Evolutionary conservation across 192 early-diverging fungal species (phyloP), one percentile per base, ranked within the genome.

Genomic region (Paraglomus occultum): DNA sequence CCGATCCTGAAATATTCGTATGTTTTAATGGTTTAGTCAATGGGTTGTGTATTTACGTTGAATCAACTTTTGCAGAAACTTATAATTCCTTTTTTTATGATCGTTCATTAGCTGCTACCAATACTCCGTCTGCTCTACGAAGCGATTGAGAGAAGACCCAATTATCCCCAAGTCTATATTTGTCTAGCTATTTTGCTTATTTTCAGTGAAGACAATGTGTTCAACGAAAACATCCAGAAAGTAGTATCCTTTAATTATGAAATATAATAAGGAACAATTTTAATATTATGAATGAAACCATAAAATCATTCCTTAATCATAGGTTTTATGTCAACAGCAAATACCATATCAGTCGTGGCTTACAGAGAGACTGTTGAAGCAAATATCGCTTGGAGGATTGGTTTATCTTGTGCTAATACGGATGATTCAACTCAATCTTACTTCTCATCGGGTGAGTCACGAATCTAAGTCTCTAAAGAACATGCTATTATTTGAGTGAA

Each of bases 1-100:
- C 87, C 0, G 90, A 92, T 67, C 90, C 90, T 6, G 90, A 92
- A 64, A 87, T 83, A n/a, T 73, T 92, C 73, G 87, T 91, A 78
- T 72, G 74, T 52, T 23, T 51, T 62, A 2, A 61, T 39, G 20
- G 39, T 39, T 6, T 31, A 31, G 3, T 31, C 31, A 31, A 22
- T 50, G 9, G 17, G 43, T 47, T 22, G 22, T 48, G n/a, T 65
- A 22, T 63, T n/a, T 46, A 51, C 14, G 8, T 6, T 20, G n/a
- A 60, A 67, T 2, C 64, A 9, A 39, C 22, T 22, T 12, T 14
- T 46, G 10, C 12, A 51, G 47, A 15, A 15, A 48, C 10, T 8
- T 39, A 31, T n/a, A 50, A 6, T 68, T 59, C 17, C n/a, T 20
- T 46, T 57, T 31, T 22, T 73, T 43, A 8, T 31, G 8, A 42